Conservation (phyloP, 345 rosid species). For the Kandelia obovata region DNA sequence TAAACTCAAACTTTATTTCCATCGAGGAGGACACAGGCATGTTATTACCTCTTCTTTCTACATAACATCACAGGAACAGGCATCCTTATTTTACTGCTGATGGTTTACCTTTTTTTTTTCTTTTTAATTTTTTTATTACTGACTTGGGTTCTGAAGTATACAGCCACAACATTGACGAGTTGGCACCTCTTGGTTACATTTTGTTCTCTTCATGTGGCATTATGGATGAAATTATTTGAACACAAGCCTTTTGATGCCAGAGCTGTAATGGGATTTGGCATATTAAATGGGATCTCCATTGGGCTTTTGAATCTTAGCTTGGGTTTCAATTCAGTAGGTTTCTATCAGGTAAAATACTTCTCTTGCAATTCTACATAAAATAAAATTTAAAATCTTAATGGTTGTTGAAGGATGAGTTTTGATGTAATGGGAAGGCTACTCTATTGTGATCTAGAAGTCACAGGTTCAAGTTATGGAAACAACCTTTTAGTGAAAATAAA, state of each 20-base stretch:
- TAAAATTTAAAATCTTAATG: too few relatives aligned
- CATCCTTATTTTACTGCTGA: not conserved
- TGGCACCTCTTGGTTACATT: conserved; percentile 99
- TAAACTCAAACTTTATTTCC: too few relatives aligned
- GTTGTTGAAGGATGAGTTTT: too few relatives aligned
- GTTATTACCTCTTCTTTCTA: too few relatives aligned
- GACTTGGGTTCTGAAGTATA: not conserved
- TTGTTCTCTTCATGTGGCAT: conserved; percentile 97
- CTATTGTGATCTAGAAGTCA: too few relatives aligned
- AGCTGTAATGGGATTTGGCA: conserved; percentile 99
- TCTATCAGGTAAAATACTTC: conserved; percentile 74
- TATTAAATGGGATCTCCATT: conserved; percentile 93
- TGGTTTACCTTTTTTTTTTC: not conserved
- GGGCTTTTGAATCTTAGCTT: conserved; percentile 96
- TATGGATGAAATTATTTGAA: conserved; percentile 95
- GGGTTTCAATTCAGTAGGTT: conserved; percentile 99
- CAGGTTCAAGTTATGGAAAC: too few relatives aligned
- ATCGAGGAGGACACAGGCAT: too few relatives aligned
- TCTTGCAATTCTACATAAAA: not conserved
- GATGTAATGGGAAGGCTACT: too few relatives aligned
- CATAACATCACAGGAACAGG: too few relatives aligned
- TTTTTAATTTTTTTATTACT: not conserved
- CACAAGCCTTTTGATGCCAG: conserved; percentile 99
- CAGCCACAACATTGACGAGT: conserved; percentile 99
- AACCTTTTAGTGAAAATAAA: too few relatives aligned